A percentile compares a stretch with the other conserved stretches of the same genome.
phyloP scores from a whole-genome alignment of 2,329 filamentous ascomycete species.

The Boeremia lycopersici region DNA sequence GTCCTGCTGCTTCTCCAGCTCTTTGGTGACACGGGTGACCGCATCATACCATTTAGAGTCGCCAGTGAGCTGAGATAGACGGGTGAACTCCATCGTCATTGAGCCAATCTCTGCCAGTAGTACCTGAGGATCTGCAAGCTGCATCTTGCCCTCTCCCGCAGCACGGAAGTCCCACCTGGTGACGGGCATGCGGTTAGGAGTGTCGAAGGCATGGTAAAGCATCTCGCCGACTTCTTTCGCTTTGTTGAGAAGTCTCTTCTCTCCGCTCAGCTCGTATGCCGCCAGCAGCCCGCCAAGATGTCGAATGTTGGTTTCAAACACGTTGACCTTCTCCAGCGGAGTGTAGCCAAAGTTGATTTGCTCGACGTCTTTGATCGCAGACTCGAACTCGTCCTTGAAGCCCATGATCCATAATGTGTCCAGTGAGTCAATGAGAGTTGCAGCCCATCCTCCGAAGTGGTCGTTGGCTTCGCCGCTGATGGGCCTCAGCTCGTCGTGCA shows the following conservation, averaged over 20 bases:
- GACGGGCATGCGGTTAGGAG: constrained; percentile 87
- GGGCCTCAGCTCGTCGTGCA: constrained; percentile 56
- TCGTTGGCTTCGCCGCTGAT: constrained; percentile 50
- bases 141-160: constrained; percentile 45
- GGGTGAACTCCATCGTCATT: constrained; percentile 56
- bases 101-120: constrained; percentile 56
- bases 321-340: constrained; percentile 50
- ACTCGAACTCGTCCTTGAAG: constrained; percentile 54
- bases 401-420: constrained; percentile 58
- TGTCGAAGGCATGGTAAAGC: constrained; percentile 84
- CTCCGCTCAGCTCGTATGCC: constrained; percentile 85
- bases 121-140: constrained; percentile 49
- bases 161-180: constrained; percentile 53
- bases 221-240: constrained; percentile 80
- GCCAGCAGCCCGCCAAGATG: constrained; percentile 86
- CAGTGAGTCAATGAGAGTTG: constrained; percentile 53
- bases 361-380: constrained; percentile 52
- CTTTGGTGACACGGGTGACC: constrained; percentile 50
- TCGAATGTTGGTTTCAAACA: constrained; percentile 66
- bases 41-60: constrained; percentile 56
- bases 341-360: constrained; percentile 52
- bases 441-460: constrained; percentile 56
- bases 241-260: constrained; percentile 75
- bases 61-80: constrained; percentile 53
- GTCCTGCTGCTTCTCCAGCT: constrained; percentile 51